Conservation (phyloP, 495 filamentous ascomycete species). For the Hyaloscypha finlandica region DNA sequence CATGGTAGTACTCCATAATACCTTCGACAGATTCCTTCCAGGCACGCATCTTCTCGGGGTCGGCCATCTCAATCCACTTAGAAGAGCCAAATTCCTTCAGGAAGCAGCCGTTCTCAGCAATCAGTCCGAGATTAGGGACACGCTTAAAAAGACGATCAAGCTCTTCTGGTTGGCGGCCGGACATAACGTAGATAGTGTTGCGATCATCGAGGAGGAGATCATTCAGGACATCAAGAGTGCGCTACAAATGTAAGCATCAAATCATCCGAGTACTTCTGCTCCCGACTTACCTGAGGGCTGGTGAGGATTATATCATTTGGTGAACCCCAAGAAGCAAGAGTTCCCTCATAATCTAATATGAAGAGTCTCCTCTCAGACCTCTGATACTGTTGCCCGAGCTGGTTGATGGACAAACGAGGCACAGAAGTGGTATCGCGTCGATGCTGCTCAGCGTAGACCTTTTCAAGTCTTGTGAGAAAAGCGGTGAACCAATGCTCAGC, state of each 20-base stretch:
- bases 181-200: conserved; percentile 95
- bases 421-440: conserved; percentile 80
- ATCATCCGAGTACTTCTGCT: neutral
- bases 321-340: conserved; percentile 80
- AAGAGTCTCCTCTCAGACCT: conserved; percentile 69
- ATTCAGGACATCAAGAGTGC: conserved; percentile 75
- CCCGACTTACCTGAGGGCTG: conserved; percentile 62
- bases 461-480: conserved; percentile 66
- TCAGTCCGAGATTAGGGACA: conserved; percentile 77
- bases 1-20: conserved; percentile 84
- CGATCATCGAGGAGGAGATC: conserved; percentile 73
- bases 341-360: conserved; percentile 91
- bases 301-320: conserved; percentile 78
- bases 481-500: conserved; percentile 79
- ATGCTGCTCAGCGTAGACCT: conserved; percentile 79
- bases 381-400: conserved; percentile 64
- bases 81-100: conserved; percentile 67
- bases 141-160: conserved; percentile 81
- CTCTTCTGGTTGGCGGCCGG: conserved; percentile 79
- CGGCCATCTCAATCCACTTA: conserved; percentile 73
- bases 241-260: conserved; percentile 39
- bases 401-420: conserved; percentile 71
- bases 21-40: conserved; percentile 80
- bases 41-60: conserved; percentile 59
- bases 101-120: conserved; percentile 93